Evolutionary conservation across 2,329 filamentous ascomycete genomes (phyloP), one percentile per base, ranked within the genome.

Genomic region (Chrysoporthe deuterocubensis): DNA sequence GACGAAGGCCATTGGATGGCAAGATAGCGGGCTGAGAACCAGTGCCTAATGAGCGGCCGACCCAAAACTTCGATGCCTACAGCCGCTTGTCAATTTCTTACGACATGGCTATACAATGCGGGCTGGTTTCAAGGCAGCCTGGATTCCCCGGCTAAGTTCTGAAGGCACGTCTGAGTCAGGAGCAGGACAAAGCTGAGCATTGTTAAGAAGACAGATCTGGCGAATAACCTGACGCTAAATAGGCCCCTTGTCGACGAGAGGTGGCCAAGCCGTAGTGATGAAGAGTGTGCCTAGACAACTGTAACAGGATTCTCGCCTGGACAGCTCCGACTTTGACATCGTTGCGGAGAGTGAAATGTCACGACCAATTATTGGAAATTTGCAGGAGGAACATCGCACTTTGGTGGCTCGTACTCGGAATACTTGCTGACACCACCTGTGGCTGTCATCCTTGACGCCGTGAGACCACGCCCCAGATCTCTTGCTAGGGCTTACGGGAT

Each of bases 401-500:
- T 13, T 6, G 5, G 50, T 54, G 21, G 50, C 50, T 54, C 13
- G 3, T 16, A 16, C 26, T 14, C 13, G 32, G 32, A 54, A 32
- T 54, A 21, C 50, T 32, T 21, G 50, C 50, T 54, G 26, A 26
- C 21, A 54, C 21, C 50, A 32, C 32, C 32, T 54, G 50, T 32
- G 50, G 50, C 50, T 44, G 18, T 60, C 16, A 44, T 60, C n/a
- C 26, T 16, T 7, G 42, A 21, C 18, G 37, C 21, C 11, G 42
- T 60, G 57, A 43, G n/a, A 42, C 16, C 21, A 26, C 37, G 42
- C 37, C 40, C 42, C n/a, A 44, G n/a, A 60, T 14, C 40, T n/a
- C n/a, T 14, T 43, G 11, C 40, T 60, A 60, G 57, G 57, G 57
- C 57, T 60, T 21, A 60, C 40, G 11, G 40, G 16, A n/a, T 42